phyloP scores from a whole-genome alignment of 768 basidiomycete species.

The Lanmaoa rubissima region DNA sequence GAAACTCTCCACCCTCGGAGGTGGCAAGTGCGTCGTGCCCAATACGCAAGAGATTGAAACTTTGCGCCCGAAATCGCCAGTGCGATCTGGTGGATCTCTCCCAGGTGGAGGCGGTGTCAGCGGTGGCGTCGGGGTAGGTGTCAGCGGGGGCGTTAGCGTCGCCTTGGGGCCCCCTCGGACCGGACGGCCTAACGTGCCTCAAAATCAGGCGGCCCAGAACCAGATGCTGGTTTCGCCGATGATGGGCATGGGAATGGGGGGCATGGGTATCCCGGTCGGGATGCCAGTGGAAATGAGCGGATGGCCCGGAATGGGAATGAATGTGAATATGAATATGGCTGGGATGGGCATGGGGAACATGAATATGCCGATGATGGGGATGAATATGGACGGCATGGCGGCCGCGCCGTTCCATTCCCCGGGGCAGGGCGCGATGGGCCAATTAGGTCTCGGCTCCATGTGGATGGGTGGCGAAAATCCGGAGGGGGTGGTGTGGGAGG shows the following conservation, averaged over 20 bases:
- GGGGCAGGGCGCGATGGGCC: slow-evolving; percentile 23
- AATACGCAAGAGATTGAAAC: slow-evolving; percentile 79
- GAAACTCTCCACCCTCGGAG: slow-evolving; percentile 44
- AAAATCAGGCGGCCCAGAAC: slow-evolving; percentile 22
- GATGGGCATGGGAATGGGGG: slow-evolving; percentile 45
- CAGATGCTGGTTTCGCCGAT: slow-evolving; percentile 38
- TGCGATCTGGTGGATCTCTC: slow-evolving; percentile 40
- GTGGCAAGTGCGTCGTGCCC: slow-evolving; percentile 63
- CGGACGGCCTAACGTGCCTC: slow-evolving; percentile 13
- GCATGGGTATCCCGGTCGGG: slow-evolving; percentile 37
- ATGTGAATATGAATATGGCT: slow-evolving; percentile 38
- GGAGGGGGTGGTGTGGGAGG: slow-evolving; percentile 38
- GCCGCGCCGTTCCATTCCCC: slow-evolving; percentile 24
- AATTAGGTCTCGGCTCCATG: slow-evolving; percentile 25
- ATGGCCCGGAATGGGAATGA: slow-evolving; percentile 38
- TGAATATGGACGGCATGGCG: slow-evolving; percentile 37
- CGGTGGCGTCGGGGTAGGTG: slow-evolving; percentile 22
- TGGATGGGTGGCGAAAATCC: slow-evolving; percentile 36
- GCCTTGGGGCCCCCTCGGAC: slow-evolving; percentile 16
- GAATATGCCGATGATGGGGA: slow-evolving; percentile 41
- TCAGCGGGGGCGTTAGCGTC: slow-evolving; percentile 21
- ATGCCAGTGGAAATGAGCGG: slow-evolving; percentile 35
- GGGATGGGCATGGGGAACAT: slow-evolving; percentile 41
- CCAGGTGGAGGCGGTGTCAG: slow-evolving; percentile 27
- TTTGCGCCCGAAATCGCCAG: slow-evolving; percentile 83